phyloP scores from a whole-genome alignment of 148 eudicot genomes.

The Cornus controversa region DNA sequence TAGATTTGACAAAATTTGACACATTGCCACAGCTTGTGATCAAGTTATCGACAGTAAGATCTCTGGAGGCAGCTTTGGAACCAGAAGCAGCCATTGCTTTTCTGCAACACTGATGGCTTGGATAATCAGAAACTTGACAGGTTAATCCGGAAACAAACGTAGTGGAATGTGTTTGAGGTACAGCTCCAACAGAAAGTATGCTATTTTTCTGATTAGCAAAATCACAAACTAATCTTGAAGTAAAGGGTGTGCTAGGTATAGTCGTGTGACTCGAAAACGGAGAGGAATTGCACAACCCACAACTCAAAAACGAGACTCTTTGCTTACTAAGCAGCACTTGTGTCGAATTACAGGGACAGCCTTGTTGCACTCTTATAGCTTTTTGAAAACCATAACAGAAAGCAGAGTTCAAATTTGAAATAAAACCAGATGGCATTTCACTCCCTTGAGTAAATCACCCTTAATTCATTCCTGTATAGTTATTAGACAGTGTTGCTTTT shows the following conservation, averaged over 20 bases:
- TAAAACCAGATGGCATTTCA: slow-evolving; percentile 48
- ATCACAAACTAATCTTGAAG: slow-evolving; percentile 2
- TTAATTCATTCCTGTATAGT: slow-evolving; percentile 4
- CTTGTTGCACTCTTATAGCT: slow-evolving; percentile 8
- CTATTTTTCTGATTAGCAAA: slow-evolving; percentile 3
- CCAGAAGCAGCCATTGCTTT: slow-evolving; percentile 62
- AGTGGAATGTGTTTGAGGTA: not conserved
- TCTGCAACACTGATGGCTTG: slow-evolving; percentile 14
- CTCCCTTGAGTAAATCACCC: slow-evolving; percentile 11
- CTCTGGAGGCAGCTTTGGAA: slow-evolving; percentile 53
- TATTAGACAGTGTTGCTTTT: no score
- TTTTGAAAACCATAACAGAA: slow-evolving; percentile 34
- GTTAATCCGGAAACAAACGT: slow-evolving; percentile 8
- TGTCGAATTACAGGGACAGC: slow-evolving; percentile 8
- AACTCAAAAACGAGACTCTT: not conserved
- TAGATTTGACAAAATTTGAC: slow-evolving; percentile 37
- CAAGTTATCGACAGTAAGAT: slow-evolving; percentile 49
- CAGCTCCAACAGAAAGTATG: not conserved
- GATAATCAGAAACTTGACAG: slow-evolving; percentile 1
- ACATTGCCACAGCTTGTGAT: slow-evolving; percentile 42
- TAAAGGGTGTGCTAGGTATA: not conserved
- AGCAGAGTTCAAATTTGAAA: slow-evolving; percentile 42
- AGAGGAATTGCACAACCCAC: not conserved
- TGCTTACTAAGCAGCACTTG: slow-evolving; percentile 20
- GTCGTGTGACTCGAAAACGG: not conserved